Evolutionary conservation across 2,329 filamentous ascomycete species (phyloP).

Genomic region (Pseudocercospora fijiensis): DNA sequence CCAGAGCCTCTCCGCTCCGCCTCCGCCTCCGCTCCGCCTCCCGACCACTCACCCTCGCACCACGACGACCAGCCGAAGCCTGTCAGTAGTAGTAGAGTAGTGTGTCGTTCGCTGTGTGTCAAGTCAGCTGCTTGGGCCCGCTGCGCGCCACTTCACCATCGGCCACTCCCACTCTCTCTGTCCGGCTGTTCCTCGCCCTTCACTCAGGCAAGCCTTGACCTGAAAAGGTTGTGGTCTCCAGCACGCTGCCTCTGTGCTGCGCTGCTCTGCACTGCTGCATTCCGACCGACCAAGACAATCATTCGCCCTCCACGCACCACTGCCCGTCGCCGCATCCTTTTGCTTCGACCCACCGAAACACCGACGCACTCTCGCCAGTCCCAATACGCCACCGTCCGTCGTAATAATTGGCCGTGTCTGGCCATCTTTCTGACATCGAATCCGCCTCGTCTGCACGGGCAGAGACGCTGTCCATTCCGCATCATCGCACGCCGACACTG

Average conservation of each 20-base stretch:
- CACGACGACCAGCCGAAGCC: not conserved
- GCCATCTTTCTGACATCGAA: not conserved
- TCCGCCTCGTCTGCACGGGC: not conserved
- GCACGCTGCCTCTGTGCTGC: not conserved
- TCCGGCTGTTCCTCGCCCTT: constrained; percentile 7
- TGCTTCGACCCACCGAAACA: not conserved
- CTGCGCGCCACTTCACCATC: not conserved
- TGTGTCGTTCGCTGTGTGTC: not conserved
- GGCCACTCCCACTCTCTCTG: not conserved
- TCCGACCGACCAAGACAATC: not conserved
- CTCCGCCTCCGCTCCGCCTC: too few relatives aligned
- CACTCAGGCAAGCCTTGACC: not conserved
- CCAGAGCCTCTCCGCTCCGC: too few relatives aligned
- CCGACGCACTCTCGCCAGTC: not conserved
- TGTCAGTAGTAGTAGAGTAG: too few relatives aligned
- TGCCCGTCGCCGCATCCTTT: not conserved
- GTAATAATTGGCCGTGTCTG: not conserved
- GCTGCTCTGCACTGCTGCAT: not conserved
- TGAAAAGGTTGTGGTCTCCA: not conserved
- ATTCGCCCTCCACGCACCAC: not conserved
- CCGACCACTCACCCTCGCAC: not conserved
- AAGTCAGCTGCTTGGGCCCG: not conserved
- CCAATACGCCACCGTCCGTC: not conserved
- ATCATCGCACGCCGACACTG: not conserved
- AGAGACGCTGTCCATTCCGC: not conserved